Conservation (phyloP, 2,329 filamentous ascomycete species). For the Cryphonectria carpinicola region DNA sequence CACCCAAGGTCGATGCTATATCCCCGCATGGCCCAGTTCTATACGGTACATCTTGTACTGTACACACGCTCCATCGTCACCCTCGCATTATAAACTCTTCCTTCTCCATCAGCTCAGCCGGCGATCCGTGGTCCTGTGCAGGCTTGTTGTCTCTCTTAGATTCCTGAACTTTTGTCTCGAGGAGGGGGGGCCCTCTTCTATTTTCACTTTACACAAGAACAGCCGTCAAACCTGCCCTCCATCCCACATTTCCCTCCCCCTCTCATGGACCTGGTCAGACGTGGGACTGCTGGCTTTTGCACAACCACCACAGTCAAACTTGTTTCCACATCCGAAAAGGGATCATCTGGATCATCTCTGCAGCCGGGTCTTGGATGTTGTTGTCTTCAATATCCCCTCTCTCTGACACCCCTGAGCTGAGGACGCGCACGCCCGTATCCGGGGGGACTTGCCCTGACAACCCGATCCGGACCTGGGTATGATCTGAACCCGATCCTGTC, state of each 20-base stretch:
- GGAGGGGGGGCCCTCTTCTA: too few species aligned
- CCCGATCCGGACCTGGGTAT: constrained; percentile 18
- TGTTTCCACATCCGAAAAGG: neutral
- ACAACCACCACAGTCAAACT: constrained; percentile 17
- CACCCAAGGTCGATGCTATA: neutral
- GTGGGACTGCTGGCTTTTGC: constrained; percentile 18
- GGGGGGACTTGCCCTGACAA: neutral
- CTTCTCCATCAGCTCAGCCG: neutral
- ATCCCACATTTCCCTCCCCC: constrained; percentile 1
- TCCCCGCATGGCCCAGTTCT: neutral
- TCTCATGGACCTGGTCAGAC: constrained; percentile 26
- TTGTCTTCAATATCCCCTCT: constrained; percentile 13
- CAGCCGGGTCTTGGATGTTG: neutral
- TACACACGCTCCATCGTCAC: neutral
- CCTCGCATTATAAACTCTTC: neutral
- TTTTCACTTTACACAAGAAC: too few species aligned
- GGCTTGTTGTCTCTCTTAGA: neutral
- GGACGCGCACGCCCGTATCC: neutral
- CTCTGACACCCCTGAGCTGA: neutral
- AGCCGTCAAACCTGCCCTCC: neutral
- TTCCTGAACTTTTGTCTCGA: neutral
- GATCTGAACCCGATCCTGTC: constrained; percentile 18
- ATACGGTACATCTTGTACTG: neutral
- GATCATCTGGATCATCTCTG: constrained; percentile 6
- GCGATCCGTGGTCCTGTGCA: neutral